phyloP scores from a whole-genome alignment of 495 filamentous ascomycete genomes.

The Thozetella sp. region DNA sequence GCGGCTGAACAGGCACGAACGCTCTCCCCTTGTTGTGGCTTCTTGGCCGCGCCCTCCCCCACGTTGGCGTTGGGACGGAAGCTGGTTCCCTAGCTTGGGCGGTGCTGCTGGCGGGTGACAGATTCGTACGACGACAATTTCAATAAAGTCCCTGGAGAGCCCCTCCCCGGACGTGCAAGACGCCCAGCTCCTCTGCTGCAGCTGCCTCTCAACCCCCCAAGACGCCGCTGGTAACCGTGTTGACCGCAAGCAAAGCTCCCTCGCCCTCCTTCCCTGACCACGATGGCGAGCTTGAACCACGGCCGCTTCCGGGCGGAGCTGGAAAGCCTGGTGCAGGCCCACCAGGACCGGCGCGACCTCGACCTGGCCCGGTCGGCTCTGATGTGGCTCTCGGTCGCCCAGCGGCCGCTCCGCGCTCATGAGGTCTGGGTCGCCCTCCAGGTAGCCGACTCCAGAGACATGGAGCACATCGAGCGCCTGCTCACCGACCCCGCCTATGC shows the following conservation, averaged over 20 bases:
- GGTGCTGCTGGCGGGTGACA: too few relatives aligned
- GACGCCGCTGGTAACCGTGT: too few relatives aligned
- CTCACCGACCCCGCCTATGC: background rate
- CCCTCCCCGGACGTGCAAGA: too few relatives aligned
- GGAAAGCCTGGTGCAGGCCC: background rate
- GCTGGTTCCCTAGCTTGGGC: too few relatives aligned
- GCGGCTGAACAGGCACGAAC: too few relatives aligned
- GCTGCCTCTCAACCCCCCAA: too few relatives aligned
- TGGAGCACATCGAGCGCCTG: slow-evolving; percentile 12
- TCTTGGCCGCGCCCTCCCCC: too few relatives aligned
- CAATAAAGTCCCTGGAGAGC: too few relatives aligned
- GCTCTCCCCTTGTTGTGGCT: too few relatives aligned
- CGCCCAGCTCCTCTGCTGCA: too few relatives aligned
- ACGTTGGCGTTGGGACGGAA: too few relatives aligned
- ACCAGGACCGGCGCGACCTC: background rate
- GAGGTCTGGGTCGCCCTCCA: slow-evolving; percentile 17
- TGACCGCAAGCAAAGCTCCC: background rate
- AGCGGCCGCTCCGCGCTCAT: slow-evolving; percentile 12
- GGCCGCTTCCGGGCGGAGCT: slow-evolving; percentile 5
- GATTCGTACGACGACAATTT: too few relatives aligned
- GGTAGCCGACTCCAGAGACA: slow-evolving; percentile 11
- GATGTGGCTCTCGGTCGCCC: slow-evolving; percentile 21
- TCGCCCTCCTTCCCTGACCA: background rate
- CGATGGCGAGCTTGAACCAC: slow-evolving; percentile 6
- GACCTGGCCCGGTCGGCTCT: slow-evolving; percentile 12